Base-by-base conservation (phyloP, 352 stramenopile species). In the Phytopythium kandeliae region DNA sequence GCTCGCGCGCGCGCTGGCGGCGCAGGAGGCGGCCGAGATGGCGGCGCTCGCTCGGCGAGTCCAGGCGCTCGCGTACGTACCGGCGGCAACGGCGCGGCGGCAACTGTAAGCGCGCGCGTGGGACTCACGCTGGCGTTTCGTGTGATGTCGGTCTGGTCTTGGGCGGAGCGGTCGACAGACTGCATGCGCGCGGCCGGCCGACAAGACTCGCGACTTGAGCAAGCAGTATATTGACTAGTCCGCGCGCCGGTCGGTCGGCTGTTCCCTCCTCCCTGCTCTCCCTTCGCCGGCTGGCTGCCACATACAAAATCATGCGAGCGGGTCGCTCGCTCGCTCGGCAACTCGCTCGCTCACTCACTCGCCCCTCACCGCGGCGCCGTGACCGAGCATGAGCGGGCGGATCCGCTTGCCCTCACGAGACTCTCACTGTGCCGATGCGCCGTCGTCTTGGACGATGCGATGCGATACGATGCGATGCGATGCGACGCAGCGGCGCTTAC, bases 11-110 rank as follows among this genome's bases (percentile, higher is more conserved):
- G 16, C 83, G 42, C 17, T 85, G 12, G 43, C 53, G 5, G 46
- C 67, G 25, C 63, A 87, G 45, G 65, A 81, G 41, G 31, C 60
- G 25, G 22, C 24, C 5, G 54, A 68, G 49, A 41, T 57, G 38
- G n/a, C 8, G 3, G n/a, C 36, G 36, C 56, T 69, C 3, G 55
- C 37, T 22, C 33, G 15, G 17, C 65, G 28, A 7, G 55, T 63
- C 24, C 22, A 26, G 0, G 28, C 60, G n/a, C 51, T 69, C 40
- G 40, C 46, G 40, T 64, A 58, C 26, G 62, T 58, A 30, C 35
- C 17, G 3, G 2, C 28, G 4, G 28, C 28, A 31, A 31, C 28
- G 28, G 4, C 28, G 9, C 28, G 38, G 21, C 21, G 17, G 12
- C 21, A 13, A 44, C 40, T 46, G 40, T 46, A 33, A 19, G 22